These are phyloP conservation scores for Podaxis sp. DNA, from an alignment of 768 basidiomycete species.

Conservation along the genomic window DNA sequence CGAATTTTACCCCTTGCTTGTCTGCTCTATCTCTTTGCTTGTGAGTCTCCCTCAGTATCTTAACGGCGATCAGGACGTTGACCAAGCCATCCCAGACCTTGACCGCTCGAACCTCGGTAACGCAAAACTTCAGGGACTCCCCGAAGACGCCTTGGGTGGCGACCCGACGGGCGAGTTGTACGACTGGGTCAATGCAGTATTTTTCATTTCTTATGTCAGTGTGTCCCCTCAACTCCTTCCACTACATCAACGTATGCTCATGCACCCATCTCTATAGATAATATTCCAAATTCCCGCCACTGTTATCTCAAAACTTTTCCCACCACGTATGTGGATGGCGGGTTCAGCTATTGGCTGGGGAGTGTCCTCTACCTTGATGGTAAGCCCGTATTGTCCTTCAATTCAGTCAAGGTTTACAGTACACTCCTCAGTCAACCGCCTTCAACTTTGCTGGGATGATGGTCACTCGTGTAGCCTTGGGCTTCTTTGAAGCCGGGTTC, in stretches of 20 bases:
- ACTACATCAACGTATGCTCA: neutral
- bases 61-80: neutral
- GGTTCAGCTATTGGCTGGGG: slow-evolving; percentile 73
- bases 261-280: slow-evolving; percentile 42
- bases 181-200: slow-evolving; percentile 76
- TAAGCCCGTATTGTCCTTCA: slow-evolving; percentile 24
- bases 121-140: slow-evolving; percentile 71
- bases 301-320: slow-evolving; percentile 63
- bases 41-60: slow-evolving; percentile 38
- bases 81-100: slow-evolving; percentile 39
- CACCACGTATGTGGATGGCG: slow-evolving; percentile 69
- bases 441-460: slow-evolving; percentile 63
- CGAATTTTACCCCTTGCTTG: slow-evolving; percentile 73
- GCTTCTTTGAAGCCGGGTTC: slow-evolving; percentile 77
- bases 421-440: slow-evolving; percentile 47
- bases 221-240: neutral
- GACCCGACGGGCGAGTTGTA: slow-evolving; percentile 70
- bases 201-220: slow-evolving; percentile 78
- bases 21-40: slow-evolving; percentile 75
- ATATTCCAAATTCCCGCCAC: slow-evolving; percentile 69
- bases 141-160: slow-evolving; percentile 62
- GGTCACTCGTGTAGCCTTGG: slow-evolving; percentile 59
- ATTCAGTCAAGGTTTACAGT: neutral
- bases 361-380: slow-evolving; percentile 71
- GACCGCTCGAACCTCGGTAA: slow-evolving; percentile 82